A percentile compares a stretch with the other conserved stretches of the same genome.
Conservation (phyloP, 2,329 filamentous ascomycete species). For the Paecilomyces niveus region DNA sequence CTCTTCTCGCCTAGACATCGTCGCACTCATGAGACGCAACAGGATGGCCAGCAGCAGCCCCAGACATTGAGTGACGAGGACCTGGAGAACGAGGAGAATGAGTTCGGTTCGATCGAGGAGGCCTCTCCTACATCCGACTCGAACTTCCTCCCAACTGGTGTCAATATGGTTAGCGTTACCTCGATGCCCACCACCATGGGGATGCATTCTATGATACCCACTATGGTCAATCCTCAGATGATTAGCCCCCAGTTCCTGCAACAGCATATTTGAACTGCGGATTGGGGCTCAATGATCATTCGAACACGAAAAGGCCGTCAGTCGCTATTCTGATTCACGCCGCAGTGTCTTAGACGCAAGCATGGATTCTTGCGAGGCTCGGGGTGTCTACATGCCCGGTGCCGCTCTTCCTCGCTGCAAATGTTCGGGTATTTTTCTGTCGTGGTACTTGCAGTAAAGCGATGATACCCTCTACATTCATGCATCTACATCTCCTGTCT, state of each 20-base stretch:
- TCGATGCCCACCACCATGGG: conserved; percentile 29
- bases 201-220: conserved; percentile 30
- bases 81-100: conserved; percentile 78
- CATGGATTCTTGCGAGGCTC: not conserved
- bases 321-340: not conserved
- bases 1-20: conserved; percentile 49
- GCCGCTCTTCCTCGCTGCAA: not conserved
- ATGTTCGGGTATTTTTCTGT: not conserved
- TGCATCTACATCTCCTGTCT: not conserved
- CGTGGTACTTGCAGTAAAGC: not conserved
- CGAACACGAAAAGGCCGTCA: not conserved
- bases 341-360: not conserved
- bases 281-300: not conserved
- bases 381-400: not conserved
- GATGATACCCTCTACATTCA: not conserved
- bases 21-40: conserved; percentile 72
- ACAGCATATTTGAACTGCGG: conserved; percentile 30
- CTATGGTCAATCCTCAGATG: conserved; percentile 36
- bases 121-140: conserved; percentile 54
- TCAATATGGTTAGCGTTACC: conserved; percentile 27
- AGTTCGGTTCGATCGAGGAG: conserved; percentile 72
- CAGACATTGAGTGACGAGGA: conserved; percentile 61
- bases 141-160: conserved; percentile 21
- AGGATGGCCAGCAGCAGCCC: conserved; percentile 46
- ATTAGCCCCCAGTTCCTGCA: conserved; percentile 37